Evolutionary conservation across 2,329 filamentous ascomycete species (phyloP), one percentile per base, ranked within the genome.

Genomic region (Thielaviopsis ethacetica): DNA sequence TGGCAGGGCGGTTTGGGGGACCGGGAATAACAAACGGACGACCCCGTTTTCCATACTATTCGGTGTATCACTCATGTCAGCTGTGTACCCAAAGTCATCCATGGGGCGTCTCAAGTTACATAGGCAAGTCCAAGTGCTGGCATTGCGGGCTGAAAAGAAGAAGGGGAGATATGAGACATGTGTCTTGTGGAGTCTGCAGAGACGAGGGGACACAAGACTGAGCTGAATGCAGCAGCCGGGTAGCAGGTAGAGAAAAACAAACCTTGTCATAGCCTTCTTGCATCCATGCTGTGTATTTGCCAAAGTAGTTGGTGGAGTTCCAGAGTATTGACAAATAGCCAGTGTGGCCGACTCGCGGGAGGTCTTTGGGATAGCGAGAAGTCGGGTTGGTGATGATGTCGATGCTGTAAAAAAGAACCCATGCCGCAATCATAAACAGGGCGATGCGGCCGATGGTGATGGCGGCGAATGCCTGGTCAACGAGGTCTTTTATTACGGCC

Each of bases 191-290:
- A n/a, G 2, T 5, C 30, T 22, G 47, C 24, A 47, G 34, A 44
- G 30, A 54, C 21, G 13, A 57, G 12, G 19, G 2, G 17, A 24
- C 30, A 53, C 10, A 17, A 21, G 30, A 56, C 5, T 24, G 30
- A 47, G 38, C 17, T 49, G n/a, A 22, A 30, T 13, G n/a, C 15
- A 34, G 30, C 3, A 34, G 30, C 3, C 19, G 9, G 2, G 13
- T n/a, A 58, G n/a, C 19, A 41, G 19, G 47, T 34, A 13, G 19
- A 44, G 24, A 1, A 22, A 13, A 47, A 56, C 63, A 1, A 57
- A 71, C 73, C 67, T 73, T 73, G 21, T 68, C 63, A 56, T 76
- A 75, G 21, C 74, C 74, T 59, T 75, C 67, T 10, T 66, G 66
- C 1, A 74, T 67, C 74, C 74, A 76, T 5, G 63, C 56, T 26